Evolutionary conservation across 805 yeast genomes (phyloP).

Genomic region (Sugiyamaella floridensis): DNA sequence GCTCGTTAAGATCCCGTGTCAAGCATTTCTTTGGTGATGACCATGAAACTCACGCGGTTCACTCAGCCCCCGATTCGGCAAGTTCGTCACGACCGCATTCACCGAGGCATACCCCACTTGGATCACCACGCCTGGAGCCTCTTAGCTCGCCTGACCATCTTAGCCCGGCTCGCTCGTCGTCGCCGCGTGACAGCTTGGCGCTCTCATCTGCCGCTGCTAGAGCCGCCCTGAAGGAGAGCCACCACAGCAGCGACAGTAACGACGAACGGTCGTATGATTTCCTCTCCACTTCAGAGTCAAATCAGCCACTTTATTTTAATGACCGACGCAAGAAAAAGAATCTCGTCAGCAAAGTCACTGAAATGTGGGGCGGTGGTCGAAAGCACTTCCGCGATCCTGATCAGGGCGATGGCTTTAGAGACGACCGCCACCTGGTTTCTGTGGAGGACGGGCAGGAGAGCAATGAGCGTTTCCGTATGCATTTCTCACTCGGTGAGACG

Average conservation of each 20-base stretch:
- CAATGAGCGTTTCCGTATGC: slow-evolving; percentile 51
- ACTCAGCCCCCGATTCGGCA: background rate
- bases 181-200: slow-evolving; percentile 1
- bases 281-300: slow-evolving; percentile 11
- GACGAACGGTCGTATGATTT: slow-evolving; percentile 14
- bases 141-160: background rate
- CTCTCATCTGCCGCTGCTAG: slow-evolving; percentile 7
- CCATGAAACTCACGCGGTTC: background rate
- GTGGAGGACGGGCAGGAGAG: slow-evolving; percentile 40
- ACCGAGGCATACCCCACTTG: background rate
- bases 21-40: background rate
- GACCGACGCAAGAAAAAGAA: slow-evolving; percentile 30
- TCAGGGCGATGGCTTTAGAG: slow-evolving; percentile 21
- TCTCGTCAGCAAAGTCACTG: slow-evolving; percentile 31
- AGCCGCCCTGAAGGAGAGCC: slow-evolving; percentile 2
- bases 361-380: slow-evolving; percentile 55
- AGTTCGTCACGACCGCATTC: background rate
- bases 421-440: slow-evolving; percentile 45
- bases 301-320: slow-evolving; percentile 9
- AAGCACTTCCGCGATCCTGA: slow-evolving; percentile 45
- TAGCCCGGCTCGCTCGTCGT: background rate
- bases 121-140: slow-evolving; percentile 6
- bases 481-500: slow-evolving; percentile 54
- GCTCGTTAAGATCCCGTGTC: background rate
- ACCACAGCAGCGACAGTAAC: slow-evolving; percentile 4